Evolutionary conservation across 176 grass and related monocot genomes (phyloP), one percentile per base, ranked within the genome.

Genomic region (Carex kokanica): DNA sequence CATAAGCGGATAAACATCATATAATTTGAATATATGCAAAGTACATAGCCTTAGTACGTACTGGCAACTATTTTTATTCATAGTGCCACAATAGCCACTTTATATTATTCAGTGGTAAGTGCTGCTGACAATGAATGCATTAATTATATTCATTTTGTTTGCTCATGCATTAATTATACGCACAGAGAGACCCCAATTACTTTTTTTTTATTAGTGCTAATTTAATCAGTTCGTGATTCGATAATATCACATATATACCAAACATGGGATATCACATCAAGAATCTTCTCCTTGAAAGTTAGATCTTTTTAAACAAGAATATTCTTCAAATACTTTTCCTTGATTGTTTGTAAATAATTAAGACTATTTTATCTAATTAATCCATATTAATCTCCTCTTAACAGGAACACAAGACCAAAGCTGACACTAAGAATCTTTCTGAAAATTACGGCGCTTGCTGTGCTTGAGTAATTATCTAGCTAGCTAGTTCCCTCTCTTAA

Each of bases 341-440:
- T 70, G 5, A 43, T 41, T 41, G 5, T 9, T 70, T 70, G 27
- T 2, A 36, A 36, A 14, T 36, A 71, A 43, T 43, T 71, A 20
- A 45, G 32, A 43, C 2, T 20, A 70, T 2, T 31, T 32, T 65
- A 32, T 13, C 23, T 13, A n/a, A n/a, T 13, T 23, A 21, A 74
- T 52, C 27, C 0, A 74, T 74, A 4, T 84, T 15, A 18, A n/a
- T 79, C 55, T 78, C 17, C 18, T 83, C 49, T 3, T 53, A 60
- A 20, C 90, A 94, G 90, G 86, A 80, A 79, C 16, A 25, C 78
- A 68, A 88, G 95, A 62, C 88, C 95, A 29, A 93, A 60, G 82
- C 81, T 93, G 92, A 94, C 89, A 54, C 2, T 90, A 45, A 72
- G 3, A 31, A 91, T 90, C 78, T 93, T 93, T 87, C 8, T 94